Evolutionary conservation across 371 early-diverging fungal genomes (phyloP), one percentile per base, ranked within the genome.

Genomic region (Actinomortierella ambigua): DNA sequence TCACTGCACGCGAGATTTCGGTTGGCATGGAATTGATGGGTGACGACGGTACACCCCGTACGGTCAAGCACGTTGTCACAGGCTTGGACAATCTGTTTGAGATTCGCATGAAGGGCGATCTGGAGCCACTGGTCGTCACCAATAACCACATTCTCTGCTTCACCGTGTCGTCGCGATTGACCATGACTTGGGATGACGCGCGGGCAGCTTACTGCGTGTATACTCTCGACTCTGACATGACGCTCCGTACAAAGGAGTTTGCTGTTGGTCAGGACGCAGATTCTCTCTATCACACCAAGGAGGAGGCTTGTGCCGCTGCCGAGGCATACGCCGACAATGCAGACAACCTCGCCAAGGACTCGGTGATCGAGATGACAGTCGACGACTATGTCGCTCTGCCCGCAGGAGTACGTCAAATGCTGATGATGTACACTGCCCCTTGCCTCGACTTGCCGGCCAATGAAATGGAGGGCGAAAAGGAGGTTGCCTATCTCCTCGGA

Each of bases 131-230:
- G 17, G 64, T 68, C 1, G 82, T 82, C 23, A 83, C 81, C 5
- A 50, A 68, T 42, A 81, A 83, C 79, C 83, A 83, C 58, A 75
- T 82, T 39, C 61, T 82, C 27, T 77, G 78, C 50, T 56, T 82
- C 54, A 60, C 43, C n/a, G 13, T 42, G 7, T 48, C 49, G 0
- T 39, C 48, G 27, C 23, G 44, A 54, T n/a, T 24, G 40, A 50
- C n/a, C 44, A 27, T 63, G 27, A 46, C 26, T 29, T 49, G 51
- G 51, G 41, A 43, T 26, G 43, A 50, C 14, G 48, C 50, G 26
- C 6, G 27, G 2, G n/a, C 50, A 13, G 52, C 51, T 22, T 34
- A 26, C 26, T 8, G 8, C 14, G 64, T 57, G 23, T 14, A 22
- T 18, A 29, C 34, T 0, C 8, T 51, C 18, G 27, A 50, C 17